Evolutionary conservation across 2,329 filamentous ascomycete genomes (phyloP).

Genomic region (Ophiosphaerella narmari): DNA sequence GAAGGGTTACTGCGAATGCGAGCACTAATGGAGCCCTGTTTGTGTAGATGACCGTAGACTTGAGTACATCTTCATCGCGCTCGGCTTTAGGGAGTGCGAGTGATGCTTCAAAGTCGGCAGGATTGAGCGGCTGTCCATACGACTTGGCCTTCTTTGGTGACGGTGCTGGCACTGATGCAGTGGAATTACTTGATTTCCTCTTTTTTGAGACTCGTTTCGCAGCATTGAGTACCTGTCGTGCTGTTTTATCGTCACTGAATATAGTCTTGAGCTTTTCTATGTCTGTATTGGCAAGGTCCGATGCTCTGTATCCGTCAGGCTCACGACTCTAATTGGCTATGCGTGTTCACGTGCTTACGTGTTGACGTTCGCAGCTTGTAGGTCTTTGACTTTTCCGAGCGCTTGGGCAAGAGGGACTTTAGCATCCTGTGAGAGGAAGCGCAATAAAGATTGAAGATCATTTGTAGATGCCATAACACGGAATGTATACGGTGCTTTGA

Average conservation of each 20-base stretch:
- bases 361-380: constrained; percentile 56
- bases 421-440: constrained; percentile 63
- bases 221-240: constrained; percentile 62
- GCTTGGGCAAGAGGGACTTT: constrained; percentile 61
- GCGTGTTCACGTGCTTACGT: constrained; percentile 53
- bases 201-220: constrained; percentile 63
- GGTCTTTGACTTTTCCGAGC: constrained; percentile 59
- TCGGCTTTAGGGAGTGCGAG: constrained; percentile 62
- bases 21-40: constrained; percentile 83
- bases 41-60: constrained; percentile 64
- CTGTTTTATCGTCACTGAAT: constrained; percentile 58
- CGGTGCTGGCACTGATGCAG: constrained; percentile 22
- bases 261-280: constrained; percentile 49
- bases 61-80: constrained; percentile 64
- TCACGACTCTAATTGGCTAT: constrained; percentile 8
- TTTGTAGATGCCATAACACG: constrained; percentile 37
- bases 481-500: not conserved
- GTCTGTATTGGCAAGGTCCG: constrained; percentile 56
- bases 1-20: constrained; percentile 74
- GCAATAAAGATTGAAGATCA: constrained; percentile 55
- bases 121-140: constrained; percentile 41
- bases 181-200: constrained; percentile 48
- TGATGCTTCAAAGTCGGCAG: constrained; percentile 66
- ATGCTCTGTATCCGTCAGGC: constrained; percentile 40
- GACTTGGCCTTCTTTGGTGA: constrained; percentile 44